Conservation (phyloP, 148 eudicot species). For the Rhododendron williamsianum region DNA sequence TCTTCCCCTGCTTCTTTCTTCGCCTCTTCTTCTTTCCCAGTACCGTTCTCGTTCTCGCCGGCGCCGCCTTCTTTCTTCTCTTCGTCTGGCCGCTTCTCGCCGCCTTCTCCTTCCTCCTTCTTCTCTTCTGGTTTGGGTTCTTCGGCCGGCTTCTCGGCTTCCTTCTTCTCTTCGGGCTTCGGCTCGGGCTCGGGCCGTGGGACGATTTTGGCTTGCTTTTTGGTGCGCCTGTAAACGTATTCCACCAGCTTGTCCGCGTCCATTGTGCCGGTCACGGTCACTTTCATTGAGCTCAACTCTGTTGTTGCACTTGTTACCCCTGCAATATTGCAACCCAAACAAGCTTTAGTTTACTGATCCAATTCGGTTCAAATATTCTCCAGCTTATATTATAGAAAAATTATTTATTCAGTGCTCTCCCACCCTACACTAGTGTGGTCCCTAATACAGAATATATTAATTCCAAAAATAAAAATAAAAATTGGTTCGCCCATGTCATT, state of each 20-base stretch:
- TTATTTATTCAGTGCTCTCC: no score
- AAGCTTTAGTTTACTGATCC: background rate
- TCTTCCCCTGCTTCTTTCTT: slow-evolving; percentile 15
- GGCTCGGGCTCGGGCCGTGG: slow-evolving; percentile 72
- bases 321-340: slow-evolving; percentile 13
- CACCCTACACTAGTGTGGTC: no score
- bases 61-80: slow-evolving; percentile 18
- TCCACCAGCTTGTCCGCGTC: slow-evolving; percentile 66
- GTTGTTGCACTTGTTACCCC: slow-evolving; percentile 85
- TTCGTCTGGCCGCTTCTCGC: slow-evolving; percentile 9
- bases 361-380: background rate
- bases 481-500: no score
- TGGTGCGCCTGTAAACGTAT: slow-evolving; percentile 78
- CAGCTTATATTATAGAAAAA: no score
- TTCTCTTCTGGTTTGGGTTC: slow-evolving; percentile 32
- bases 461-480: no score
- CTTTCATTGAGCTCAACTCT: slow-evolving; percentile 62
- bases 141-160: slow-evolving; percentile 22
- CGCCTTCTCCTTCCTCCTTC: slow-evolving; percentile 20
- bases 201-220: slow-evolving; percentile 72
- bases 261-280: slow-evolving; percentile 86
- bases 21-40: background rate
- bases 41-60: background rate
- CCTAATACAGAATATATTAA: no score
- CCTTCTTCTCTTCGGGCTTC: slow-evolving; percentile 27